Evolutionary conservation across 2,329 filamentous ascomycete species (phyloP), one percentile per base, ranked within the genome.

Genomic region (Lachnellula suecica): DNA sequence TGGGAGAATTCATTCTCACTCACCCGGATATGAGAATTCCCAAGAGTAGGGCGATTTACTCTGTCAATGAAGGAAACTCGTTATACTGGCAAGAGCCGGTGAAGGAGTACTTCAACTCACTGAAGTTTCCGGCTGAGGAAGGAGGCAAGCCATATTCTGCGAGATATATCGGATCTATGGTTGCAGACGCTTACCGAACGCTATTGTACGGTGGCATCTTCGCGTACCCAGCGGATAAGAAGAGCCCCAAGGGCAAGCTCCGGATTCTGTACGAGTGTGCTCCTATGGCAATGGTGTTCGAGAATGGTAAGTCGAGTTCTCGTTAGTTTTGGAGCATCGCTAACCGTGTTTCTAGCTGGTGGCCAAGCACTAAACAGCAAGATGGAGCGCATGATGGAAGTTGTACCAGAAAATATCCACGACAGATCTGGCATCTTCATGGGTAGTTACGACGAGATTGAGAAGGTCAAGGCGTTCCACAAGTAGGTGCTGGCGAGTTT

Each of bases 1-100:
- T 99, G 45, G 94, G 94, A 75, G 94, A 99, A 79, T 99, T 99
- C 78, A 99, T 99, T 74, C 83, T 99, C 54, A 96, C 93, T 13
- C 94, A 99, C 74, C 94, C 94, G 22, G 73, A 96, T 74, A 99
- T 99, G 94, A 78, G 78, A 60, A 85, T 97, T 59, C 94, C 94
- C 49, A 82, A 81, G 71, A 78, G 81, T 67, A 83, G 92, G 58
- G 74, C 86, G 59, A 99, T 99, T 72, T 99, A 99, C 83, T 96
- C 90, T 24, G 91, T 96, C 75, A 99, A 99, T 76, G 94, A 99
- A 81, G 94, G 94, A 62, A 99, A 99, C 81, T 93, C 88, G 62
- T 77, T 94, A 60, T 97, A 97, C 82, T 99, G 94, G 94, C 85
- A 92, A 59, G 88, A 95, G 43, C 82, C 84, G 60, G 90, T 91